Conservation (phyloP, 2,329 filamentous ascomycete species). For the Grosmannia penicillata region DNA sequence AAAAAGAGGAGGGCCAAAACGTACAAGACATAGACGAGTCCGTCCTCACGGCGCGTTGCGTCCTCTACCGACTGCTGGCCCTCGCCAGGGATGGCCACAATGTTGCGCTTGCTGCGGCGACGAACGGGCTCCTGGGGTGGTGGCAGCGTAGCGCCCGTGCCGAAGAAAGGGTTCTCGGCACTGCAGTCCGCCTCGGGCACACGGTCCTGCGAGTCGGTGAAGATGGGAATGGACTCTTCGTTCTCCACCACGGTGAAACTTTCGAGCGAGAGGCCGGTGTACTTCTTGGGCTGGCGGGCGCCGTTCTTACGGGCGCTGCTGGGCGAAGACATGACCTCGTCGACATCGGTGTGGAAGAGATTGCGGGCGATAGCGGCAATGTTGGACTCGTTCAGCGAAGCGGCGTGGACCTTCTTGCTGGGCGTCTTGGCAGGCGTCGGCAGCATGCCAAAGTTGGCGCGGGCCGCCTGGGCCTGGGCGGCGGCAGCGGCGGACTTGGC, state of each 20-base stretch:
- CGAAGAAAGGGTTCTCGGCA: constrained; percentile 59
- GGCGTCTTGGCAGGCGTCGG: constrained; percentile 71
- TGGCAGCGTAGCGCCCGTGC: constrained; percentile 20
- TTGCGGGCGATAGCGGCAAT: constrained; percentile 43
- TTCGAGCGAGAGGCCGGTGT: constrained; percentile 36
- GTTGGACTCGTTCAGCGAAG: constrained; percentile 32
- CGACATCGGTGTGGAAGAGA: constrained; percentile 44
- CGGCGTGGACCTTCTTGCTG: constrained; percentile 38
- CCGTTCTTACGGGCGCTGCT: constrained; percentile 16
- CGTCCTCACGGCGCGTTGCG: constrained; percentile 50
- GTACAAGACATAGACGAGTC: constrained; percentile 65
- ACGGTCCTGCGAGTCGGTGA: constrained; percentile 66
- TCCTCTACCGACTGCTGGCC: constrained; percentile 46
- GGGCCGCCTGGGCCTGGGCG: constrained; percentile 13
- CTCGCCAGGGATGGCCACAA: constrained; percentile 40
- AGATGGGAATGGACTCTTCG: constrained; percentile 52
- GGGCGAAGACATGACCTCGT: constrained; percentile 39
- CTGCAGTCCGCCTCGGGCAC: constrained; percentile 53
- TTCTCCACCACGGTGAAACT: constrained; percentile 44
- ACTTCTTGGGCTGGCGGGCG: constrained; percentile 33
- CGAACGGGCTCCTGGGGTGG: constrained; percentile 20
- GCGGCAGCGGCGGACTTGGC: constrained; percentile 20
- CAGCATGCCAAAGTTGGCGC: constrained; percentile 36
- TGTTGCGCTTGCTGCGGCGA: constrained; percentile 40
- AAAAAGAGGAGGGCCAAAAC: constrained; percentile 64